Conservation (phyloP, 306 rosid species). For the Abrus pulchellus region DNA sequence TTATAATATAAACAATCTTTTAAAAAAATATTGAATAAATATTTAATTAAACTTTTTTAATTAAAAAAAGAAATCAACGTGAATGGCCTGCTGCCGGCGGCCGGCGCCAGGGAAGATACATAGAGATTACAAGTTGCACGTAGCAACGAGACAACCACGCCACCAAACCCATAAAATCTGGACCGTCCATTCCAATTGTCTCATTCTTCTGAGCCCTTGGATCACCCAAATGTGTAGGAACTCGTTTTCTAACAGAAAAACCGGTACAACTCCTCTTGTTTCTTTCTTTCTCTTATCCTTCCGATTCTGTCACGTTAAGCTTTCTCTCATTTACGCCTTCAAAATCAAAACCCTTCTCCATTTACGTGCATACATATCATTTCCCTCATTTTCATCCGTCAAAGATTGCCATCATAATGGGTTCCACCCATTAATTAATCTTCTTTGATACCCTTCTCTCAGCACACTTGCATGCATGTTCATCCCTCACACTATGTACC, state of each 20-base stretch:
- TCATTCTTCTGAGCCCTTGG: conserved; percentile 29
- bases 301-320: conserved; percentile 24
- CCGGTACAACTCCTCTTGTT: conserved; percentile 38
- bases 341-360: conserved; percentile 17
- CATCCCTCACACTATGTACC: conserved; percentile 27
- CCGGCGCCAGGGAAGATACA: conserved; percentile 34
- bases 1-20: background rate
- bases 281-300: conserved; percentile 11
- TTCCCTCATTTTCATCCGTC: background rate
- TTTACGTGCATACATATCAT: conserved; percentile 1
- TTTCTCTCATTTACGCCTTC: conserved; percentile 26
- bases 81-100: conserved; percentile 25
- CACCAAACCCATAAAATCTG: conserved; percentile 13
- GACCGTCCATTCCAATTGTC: conserved; percentile 17
- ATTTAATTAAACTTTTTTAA: background rate
- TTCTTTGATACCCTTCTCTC: conserved; percentile 10
- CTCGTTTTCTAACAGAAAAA: conserved; percentile 67
- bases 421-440: background rate
- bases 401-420: background rate
- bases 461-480: conserved; percentile 19
- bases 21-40: background rate
- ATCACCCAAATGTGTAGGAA: background rate
- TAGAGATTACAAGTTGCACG: conserved; percentile 10
- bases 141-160: conserved; percentile 21
- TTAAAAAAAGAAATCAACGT: background rate